These are phyloP conservation scores for Aspergillus alliaceus DNA, from an alignment of 2,329 filamentous ascomycete species.

Conservation along the genomic window DNA sequence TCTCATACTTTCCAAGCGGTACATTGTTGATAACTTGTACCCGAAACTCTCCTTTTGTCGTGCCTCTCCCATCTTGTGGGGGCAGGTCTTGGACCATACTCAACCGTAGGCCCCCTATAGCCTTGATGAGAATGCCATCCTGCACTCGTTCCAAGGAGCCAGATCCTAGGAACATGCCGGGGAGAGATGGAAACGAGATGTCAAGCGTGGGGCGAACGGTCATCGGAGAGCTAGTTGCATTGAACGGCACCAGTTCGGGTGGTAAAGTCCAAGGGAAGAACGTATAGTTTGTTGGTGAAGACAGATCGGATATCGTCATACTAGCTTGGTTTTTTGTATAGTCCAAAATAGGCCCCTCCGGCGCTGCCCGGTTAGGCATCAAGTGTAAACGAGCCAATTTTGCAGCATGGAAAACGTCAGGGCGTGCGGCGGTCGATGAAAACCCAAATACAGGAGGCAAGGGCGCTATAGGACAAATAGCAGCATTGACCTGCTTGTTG, in stretches of 20 bases:
- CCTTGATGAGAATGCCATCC: constrained; percentile 61
- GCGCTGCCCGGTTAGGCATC: constrained; percentile 60
- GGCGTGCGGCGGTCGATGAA: constrained; percentile 75
- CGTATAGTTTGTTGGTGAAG: constrained; percentile 72
- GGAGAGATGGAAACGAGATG: constrained; percentile 62
- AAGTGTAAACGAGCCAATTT: constrained; percentile 79
- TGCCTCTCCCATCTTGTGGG: constrained; percentile 17
- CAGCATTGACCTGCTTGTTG: constrained; percentile 28
- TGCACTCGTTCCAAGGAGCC: constrained; percentile 57
- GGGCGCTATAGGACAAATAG: constrained; percentile 67
- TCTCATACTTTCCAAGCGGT: constrained; percentile 82
- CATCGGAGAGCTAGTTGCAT: constrained; percentile 76
- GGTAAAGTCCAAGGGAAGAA: constrained; percentile 95
- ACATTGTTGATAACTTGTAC: constrained; percentile 81
- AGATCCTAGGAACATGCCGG: constrained; percentile 48
- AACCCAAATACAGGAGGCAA: constrained; percentile 64
- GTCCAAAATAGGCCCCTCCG: constrained; percentile 58
- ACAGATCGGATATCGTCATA: constrained; percentile 54
- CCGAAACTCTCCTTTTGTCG: constrained; percentile 37
- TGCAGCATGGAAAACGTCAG: constrained; percentile 85
- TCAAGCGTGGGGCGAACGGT: constrained; percentile 70
- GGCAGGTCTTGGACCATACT: constrained; percentile 51
- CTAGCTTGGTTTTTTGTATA: constrained; percentile 57
- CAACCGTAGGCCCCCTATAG: constrained; percentile 58
- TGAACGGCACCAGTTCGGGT: constrained; percentile 66